A percentile compares a stretch with the other conserved stretches of the same genome.
Conservation (phyloP, 2,329 filamentous ascomycete genomes). For the Penicillium concentricum region DNA sequence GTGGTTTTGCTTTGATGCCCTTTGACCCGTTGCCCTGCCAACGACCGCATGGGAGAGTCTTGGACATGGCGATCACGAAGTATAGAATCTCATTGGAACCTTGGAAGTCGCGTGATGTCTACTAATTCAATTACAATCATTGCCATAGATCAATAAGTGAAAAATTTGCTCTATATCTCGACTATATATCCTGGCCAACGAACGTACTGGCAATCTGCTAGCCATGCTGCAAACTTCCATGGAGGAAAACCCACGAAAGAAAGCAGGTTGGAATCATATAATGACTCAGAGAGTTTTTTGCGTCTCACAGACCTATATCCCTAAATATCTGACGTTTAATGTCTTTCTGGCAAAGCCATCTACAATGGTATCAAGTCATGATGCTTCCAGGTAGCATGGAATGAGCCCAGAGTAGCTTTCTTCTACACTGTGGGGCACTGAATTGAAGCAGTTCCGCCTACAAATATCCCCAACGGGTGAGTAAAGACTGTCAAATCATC, state of each 20-base stretch:
- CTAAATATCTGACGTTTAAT: background rate
- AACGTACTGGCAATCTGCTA: background rate
- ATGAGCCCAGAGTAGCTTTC: too few relatives aligned
- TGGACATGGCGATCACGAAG: background rate
- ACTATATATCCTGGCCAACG: background rate
- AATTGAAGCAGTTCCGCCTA: background rate
- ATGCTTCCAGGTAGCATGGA: background rate
- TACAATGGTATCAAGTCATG: background rate
- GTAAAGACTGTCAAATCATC: background rate
- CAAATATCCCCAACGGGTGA: background rate
- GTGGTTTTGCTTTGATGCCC: slow-evolving; percentile 6
- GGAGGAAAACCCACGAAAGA: background rate
- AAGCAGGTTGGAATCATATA: background rate
- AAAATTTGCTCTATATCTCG: too few relatives aligned
- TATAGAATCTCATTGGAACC: background rate
- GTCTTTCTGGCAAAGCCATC: background rate
- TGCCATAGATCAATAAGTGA: too few relatives aligned
- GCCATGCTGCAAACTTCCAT: background rate
- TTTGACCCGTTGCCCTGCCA: slow-evolving; percentile 11
- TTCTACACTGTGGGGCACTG: background rate
- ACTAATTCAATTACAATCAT: background rate
- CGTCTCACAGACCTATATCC: background rate
- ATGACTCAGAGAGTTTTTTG: background rate
- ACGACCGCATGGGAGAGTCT: background rate
- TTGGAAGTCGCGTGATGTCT: background rate